Conservation (phyloP, 2,329 filamentous ascomycete genomes). For the Hypoxylon sp. region DNA sequence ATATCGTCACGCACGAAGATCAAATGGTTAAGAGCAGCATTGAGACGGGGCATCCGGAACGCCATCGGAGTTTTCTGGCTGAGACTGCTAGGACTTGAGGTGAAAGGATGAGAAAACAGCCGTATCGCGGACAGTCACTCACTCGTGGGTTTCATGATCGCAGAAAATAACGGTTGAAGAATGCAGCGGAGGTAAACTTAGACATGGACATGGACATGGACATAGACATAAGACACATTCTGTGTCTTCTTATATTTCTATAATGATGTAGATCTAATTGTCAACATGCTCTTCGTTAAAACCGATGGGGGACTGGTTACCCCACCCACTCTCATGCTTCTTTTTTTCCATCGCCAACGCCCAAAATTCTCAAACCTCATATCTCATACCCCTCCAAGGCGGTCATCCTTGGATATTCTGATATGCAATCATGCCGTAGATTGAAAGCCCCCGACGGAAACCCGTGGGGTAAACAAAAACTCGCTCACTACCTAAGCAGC, state of each 20-base stretch:
- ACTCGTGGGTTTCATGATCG: not conserved
- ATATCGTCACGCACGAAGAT: conserved; percentile 46
- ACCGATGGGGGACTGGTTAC: conserved; percentile 14
- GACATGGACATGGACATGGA: not conserved
- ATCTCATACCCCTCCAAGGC: not conserved
- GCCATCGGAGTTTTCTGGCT: conserved; percentile 22
- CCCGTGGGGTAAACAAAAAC: conserved; percentile 3
- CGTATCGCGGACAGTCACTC: not conserved
- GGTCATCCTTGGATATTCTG: conserved; percentile 14
- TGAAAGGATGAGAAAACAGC: not conserved
- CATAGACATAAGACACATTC: too few species aligned
- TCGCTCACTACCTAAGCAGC: not conserved
- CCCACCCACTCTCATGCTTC: conserved; percentile 8
- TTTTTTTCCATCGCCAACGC: conserved; percentile 28
- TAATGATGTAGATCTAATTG: conserved; percentile 16
- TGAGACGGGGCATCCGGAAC: conserved; percentile 44
- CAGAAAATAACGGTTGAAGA: not conserved
- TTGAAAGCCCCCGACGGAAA: too few species aligned
- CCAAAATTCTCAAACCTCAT: conserved; percentile 12
- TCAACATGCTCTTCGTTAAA: conserved; percentile 26
- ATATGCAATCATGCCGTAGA: conserved; percentile 2
- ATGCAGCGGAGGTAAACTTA: not conserved
- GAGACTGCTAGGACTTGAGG: conserved; percentile 19
- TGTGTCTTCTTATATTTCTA: not conserved
- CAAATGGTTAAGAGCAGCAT: conserved; percentile 49